A percentile compares a stretch with the other conserved stretches of the same genome.
Evolutionary conservation across 495 filamentous ascomycete species (phyloP).

Genomic region (Daldinia concentrica): DNA sequence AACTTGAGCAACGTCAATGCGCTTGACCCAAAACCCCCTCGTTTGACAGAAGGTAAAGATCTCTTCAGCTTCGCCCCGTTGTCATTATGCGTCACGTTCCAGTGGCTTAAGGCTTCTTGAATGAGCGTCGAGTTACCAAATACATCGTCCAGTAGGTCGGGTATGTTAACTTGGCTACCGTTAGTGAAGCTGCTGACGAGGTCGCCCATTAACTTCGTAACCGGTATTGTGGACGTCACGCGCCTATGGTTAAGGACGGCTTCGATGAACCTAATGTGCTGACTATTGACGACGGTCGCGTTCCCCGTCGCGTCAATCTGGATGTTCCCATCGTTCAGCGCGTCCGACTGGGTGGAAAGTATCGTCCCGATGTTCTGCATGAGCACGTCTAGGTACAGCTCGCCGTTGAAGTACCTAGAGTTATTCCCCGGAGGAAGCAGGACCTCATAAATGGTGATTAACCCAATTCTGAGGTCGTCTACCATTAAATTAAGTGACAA

Average conservation of each 20-base stretch:
- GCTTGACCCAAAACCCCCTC: conserved; percentile 33
- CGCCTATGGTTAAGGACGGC: conserved; percentile 55
- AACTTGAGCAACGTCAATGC: conserved; percentile 42
- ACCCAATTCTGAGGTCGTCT: conserved; percentile 52
- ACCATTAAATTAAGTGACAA: conserved; percentile 56
- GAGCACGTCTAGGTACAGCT: conserved; percentile 47
- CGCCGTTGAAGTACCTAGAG: conserved; percentile 51
- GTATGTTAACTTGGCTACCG: conserved; percentile 28
- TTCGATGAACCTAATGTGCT: conserved; percentile 57
- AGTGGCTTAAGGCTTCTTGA: conserved; percentile 40
- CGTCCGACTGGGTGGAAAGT: conserved; percentile 44
- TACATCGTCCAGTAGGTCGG: conserved; percentile 39
- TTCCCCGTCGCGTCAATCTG: conserved; percentile 55
- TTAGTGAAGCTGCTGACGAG: conserved; percentile 46
- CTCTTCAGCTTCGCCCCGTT: conserved; percentile 20
- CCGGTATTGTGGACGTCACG: conserved; percentile 49
- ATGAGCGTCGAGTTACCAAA: conserved; percentile 46
- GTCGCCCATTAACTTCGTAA: conserved; percentile 50
- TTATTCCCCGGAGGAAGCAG: conserved; percentile 58
- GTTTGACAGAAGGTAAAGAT: conserved; percentile 10
- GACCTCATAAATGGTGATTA: conserved; percentile 53
- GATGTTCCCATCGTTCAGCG: conserved; percentile 51
- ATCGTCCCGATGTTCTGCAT: conserved; percentile 52
- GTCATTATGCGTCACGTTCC: conserved; percentile 25
- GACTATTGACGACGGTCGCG: conserved; percentile 53